Conservation (phyloP, 2,329 filamentous ascomycete species). For the Coniochaeta sp. region DNA sequence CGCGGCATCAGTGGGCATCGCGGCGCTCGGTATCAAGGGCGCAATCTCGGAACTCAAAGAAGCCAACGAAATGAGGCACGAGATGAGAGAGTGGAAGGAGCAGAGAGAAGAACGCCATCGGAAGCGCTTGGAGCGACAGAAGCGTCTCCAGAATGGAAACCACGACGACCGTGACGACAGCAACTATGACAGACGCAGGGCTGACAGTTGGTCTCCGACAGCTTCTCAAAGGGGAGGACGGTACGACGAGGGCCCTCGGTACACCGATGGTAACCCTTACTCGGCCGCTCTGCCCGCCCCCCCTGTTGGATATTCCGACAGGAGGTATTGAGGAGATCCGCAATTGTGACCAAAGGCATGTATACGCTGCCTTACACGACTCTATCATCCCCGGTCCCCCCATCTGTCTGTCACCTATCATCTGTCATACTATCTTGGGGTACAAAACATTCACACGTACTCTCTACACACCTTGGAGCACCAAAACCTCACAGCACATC, state of each 20-base stretch:
- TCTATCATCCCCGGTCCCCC: slow-evolving; percentile 1
- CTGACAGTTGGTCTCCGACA: slow-evolving; percentile 36
- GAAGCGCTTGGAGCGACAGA: slow-evolving; percentile 24
- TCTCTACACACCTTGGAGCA: not conserved
- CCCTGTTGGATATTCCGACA: slow-evolving; percentile 27
- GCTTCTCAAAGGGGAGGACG: slow-evolving; percentile 25
- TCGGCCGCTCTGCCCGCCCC: slow-evolving; percentile 31
- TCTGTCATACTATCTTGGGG: not conserved
- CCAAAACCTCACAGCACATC: not conserved
- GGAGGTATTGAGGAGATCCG: slow-evolving; percentile 20
- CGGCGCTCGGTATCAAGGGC: slow-evolving; percentile 49
- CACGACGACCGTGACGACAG: slow-evolving; percentile 7
- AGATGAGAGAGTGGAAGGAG: slow-evolving; percentile 39
- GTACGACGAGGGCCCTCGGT: slow-evolving; percentile 35
- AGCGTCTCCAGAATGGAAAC: slow-evolving; percentile 17
- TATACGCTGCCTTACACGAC: slow-evolving; percentile 4
- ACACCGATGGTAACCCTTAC: slow-evolving; percentile 40
- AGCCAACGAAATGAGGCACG: slow-evolving; percentile 39
- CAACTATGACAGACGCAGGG: slow-evolving; percentile 21
- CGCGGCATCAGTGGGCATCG: slow-evolving; percentile 50
- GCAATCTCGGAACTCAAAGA: slow-evolving; percentile 50
- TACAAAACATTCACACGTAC: not conserved
- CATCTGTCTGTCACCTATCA: not conserved
- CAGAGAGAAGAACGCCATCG: slow-evolving; percentile 43
- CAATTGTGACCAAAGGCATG: slow-evolving; percentile 5